phyloP scores from a whole-genome alignment of 139 green algal genomes.

The Picochlorum sp. region DNA sequence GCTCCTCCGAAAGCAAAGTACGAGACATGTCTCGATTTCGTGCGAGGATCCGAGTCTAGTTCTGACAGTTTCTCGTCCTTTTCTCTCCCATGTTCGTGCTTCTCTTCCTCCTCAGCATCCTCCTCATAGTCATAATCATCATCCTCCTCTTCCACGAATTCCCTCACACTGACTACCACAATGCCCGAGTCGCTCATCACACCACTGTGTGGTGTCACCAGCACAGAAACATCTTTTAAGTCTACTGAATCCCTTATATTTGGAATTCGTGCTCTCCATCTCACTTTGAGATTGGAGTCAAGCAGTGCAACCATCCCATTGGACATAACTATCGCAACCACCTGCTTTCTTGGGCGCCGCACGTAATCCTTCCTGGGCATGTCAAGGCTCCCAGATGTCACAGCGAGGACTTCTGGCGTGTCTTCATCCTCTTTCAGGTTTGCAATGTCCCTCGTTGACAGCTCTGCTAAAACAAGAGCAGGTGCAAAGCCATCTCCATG shows the following conservation, averaged over 20 bases:
- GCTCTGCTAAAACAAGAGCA: constrained; percentile 44
- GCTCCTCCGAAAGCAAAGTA: constrained; percentile 84
- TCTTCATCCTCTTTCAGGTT: not conserved
- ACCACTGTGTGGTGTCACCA: constrained; percentile 61
- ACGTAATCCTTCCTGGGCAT: constrained; percentile 45
- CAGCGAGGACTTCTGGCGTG: constrained; percentile 35
- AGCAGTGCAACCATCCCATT: constrained; percentile 73
- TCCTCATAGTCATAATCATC: constrained; percentile 13
- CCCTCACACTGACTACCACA: constrained; percentile 67
- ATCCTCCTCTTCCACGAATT: not conserved
- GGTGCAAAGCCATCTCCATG: constrained; percentile 69
- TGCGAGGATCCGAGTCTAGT: constrained; percentile 9
- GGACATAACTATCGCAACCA: constrained; percentile 82
- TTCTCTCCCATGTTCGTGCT: constrained; percentile 7
- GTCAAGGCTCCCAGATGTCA: constrained; percentile 74
- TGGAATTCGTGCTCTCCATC: constrained; percentile 60
- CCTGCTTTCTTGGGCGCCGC: constrained; percentile 59
- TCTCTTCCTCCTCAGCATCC: constrained; percentile 17
- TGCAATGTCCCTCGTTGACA: constrained; percentile 35
- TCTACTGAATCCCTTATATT: constrained; percentile 42
- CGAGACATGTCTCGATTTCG: constrained; percentile 61
- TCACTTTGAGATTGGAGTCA: constrained; percentile 91
- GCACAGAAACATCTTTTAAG: constrained; percentile 71
- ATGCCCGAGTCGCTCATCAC: constrained; percentile 59
- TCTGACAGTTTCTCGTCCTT: constrained; percentile 8